Percentiles rank a stretch among this genome's conserved stretches.
These are phyloP conservation scores for Taiwanofungus camphoratus DNA, from an alignment of 1,284 basidiomycete species.

Conservation along the genomic window DNA sequence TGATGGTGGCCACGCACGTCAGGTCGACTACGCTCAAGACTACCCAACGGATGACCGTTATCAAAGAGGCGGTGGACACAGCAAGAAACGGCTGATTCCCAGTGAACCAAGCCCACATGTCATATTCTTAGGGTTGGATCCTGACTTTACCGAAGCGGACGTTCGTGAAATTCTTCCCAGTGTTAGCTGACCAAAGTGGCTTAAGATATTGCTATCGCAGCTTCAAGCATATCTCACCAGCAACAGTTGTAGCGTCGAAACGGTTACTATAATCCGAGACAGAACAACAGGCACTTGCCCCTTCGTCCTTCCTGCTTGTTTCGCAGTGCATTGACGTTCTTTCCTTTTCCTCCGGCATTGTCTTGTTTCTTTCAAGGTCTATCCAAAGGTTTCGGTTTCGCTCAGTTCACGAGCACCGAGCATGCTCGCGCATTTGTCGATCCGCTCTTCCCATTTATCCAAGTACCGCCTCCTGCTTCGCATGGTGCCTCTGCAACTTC, in stretches of 20 bases:
- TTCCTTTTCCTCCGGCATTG: slow-evolving; percentile 43
- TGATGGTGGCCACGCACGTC: slow-evolving; percentile 29
- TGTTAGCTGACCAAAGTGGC: slow-evolving; percentile 17
- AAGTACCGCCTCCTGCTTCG: slow-evolving; percentile 79
- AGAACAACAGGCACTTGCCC: slow-evolving; percentile 88
- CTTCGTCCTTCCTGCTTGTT: slow-evolving; percentile 60
- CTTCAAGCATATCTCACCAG: slow-evolving; percentile 73
- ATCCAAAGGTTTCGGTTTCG: slow-evolving; percentile 93
- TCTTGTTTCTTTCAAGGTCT: slow-evolving; percentile 63
- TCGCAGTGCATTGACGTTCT: slow-evolving; percentile 64
- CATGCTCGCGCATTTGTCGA: slow-evolving; percentile 85
- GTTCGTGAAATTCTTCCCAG: slow-evolving; percentile 42
- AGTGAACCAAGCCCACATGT: slow-evolving; percentile 84
- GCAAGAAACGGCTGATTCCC: slow-evolving; percentile 68
- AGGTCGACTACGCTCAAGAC: slow-evolving; percentile 38
- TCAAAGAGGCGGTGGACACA: slow-evolving; percentile 36
- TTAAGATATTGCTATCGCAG: slow-evolving; percentile 35
- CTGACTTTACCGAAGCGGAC: slow-evolving; percentile 85
- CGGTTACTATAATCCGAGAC: slow-evolving; percentile 90
- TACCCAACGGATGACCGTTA: slow-evolving; percentile 35
- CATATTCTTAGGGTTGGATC: slow-evolving; percentile 87
- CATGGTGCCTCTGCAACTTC: slow-evolving; percentile 68
- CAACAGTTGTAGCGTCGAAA: slow-evolving; percentile 70
- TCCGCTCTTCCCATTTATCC: slow-evolving; percentile 77
- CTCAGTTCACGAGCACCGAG: slow-evolving; percentile 79